phyloP scores from a whole-genome alignment of 139 green algal genomes.

The Micractinium sp. region DNA sequence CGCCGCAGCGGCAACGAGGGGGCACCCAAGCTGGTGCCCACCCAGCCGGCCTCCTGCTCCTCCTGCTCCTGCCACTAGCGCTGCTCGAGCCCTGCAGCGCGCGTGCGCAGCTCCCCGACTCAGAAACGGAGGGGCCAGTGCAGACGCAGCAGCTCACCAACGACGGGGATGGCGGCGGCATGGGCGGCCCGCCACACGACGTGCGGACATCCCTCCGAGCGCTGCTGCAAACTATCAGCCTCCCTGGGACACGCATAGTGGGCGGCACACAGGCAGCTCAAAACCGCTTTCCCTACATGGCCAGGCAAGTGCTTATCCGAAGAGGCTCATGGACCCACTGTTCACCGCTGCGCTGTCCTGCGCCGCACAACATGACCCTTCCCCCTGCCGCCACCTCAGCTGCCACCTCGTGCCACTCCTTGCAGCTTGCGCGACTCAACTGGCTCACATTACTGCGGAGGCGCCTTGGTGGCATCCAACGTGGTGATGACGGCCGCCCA shows the following conservation, averaged over 20 bases:
- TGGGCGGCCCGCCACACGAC: not conserved
- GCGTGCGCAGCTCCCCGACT: not conserved
- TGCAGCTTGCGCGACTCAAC: not conserved
- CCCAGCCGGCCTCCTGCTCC: no score
- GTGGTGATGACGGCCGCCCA: conserved; percentile 21
- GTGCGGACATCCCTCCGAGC: not conserved
- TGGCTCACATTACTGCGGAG: conserved; percentile 16
- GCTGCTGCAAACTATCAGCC: not conserved
- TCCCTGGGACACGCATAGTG: not conserved
- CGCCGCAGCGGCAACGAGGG: no score
- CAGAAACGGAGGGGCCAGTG: not conserved
- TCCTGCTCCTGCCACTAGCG: not conserved
- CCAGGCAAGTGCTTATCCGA: not conserved
- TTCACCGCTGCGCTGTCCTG: no score
- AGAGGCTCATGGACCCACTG: no score
- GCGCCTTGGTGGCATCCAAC: not conserved
- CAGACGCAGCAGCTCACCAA: not conserved
- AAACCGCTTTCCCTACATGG: conserved; percentile 16
- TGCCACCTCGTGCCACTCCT: no score
- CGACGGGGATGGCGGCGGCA: not conserved
- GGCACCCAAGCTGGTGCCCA: no score
- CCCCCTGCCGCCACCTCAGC: no score
- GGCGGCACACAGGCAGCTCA: not conserved
- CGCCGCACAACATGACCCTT: no score
- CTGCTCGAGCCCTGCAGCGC: not conserved